Evolutionary conservation across 208 protist species (phyloP).

Genomic region (Trypanosoma lewisi): DNA sequence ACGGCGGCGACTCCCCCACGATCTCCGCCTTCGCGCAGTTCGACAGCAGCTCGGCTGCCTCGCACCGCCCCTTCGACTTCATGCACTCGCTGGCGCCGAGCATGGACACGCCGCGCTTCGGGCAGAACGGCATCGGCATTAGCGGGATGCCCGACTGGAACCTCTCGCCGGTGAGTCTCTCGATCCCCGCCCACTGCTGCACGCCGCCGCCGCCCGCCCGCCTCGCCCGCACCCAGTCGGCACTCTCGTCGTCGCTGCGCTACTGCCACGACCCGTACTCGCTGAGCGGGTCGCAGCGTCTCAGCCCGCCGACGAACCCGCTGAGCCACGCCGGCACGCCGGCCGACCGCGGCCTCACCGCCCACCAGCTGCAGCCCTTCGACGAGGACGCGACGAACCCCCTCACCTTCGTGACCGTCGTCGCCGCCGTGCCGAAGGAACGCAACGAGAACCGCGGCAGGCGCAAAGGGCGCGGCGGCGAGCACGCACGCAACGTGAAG

Average conservation of each 20-base stretch:
- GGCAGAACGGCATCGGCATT: slow-evolving; percentile 14
- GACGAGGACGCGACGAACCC: slow-evolving; percentile 9
- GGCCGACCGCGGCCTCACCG: neutral
- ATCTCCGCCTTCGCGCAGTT: too few species aligned
- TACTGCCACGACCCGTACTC: slow-evolving; percentile 33
- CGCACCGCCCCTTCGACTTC: neutral
- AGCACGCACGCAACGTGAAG: slow-evolving; percentile 8
- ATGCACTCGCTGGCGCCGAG: neutral
- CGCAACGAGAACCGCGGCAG: slow-evolving; percentile 8
- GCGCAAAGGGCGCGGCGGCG: slow-evolving; percentile 14
- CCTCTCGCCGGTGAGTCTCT: neutral
- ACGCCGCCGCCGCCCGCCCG: neutral
- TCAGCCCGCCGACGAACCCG: slow-evolving; percentile 10
- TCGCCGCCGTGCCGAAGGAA: slow-evolving; percentile 16
- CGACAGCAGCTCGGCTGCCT: too few species aligned
- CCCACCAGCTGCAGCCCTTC: neutral
- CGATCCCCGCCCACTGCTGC: neutral
- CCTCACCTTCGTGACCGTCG: slow-evolving; percentile 9
- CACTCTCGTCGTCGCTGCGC: slow-evolving; percentile 1
- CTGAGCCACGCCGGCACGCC: neutral
- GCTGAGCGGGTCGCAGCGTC: slow-evolving; percentile 17
- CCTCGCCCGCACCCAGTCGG: neutral
- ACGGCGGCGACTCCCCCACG: too few species aligned
- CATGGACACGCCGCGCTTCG: slow-evolving; percentile 1
- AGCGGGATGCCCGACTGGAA: neutral